These are phyloP conservation scores for Stephania cephalantha DNA, from an alignment of 164 flowering plant species.

Conservation along the genomic window DNA sequence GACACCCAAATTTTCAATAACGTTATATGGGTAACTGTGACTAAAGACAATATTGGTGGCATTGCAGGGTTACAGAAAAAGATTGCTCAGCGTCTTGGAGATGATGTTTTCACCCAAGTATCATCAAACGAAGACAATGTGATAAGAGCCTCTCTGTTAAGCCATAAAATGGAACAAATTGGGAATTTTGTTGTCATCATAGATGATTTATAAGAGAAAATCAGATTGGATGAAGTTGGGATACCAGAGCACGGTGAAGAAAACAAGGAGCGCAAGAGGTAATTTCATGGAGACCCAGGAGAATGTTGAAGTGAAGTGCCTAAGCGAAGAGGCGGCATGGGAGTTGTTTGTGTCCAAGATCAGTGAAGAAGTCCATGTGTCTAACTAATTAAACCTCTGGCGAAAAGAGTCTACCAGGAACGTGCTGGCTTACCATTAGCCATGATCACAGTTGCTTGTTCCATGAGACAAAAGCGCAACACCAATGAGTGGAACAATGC, in stretches of 20 bases:
- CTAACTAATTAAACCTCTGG: background rate
- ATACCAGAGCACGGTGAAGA: constrained; percentile 17
- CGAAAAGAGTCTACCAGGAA: constrained; percentile 9
- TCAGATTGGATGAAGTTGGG: constrained; percentile 20
- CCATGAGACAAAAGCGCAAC: constrained; percentile 15
- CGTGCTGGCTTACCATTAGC: constrained; percentile 25
- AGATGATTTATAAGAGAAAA: constrained; percentile 24
- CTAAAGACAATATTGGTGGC: background rate
- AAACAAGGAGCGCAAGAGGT: constrained; percentile 13
- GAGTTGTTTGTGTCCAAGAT: constrained; percentile 11
- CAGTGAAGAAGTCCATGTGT: background rate
- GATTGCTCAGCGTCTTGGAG: constrained; percentile 7
- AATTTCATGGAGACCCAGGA: constrained; percentile 15
- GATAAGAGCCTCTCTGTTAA: constrained; percentile 11
- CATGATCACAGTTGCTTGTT: constrained; percentile 12
- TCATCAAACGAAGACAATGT: constrained; percentile 8
- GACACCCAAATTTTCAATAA: background rate
- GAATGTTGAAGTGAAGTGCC: constrained; percentile 6
- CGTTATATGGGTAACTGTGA: constrained; percentile 13
- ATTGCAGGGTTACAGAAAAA: constrained; percentile 8
- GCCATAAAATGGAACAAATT: constrained; percentile 5
- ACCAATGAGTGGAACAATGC: constrained; percentile 21
- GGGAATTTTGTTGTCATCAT: constrained; percentile 18
- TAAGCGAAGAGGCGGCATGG: constrained; percentile 19
- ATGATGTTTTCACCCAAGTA: constrained; percentile 1